Evolutionary conservation across 805 yeast species (phyloP).

Genomic region (Candida anglica): DNA sequence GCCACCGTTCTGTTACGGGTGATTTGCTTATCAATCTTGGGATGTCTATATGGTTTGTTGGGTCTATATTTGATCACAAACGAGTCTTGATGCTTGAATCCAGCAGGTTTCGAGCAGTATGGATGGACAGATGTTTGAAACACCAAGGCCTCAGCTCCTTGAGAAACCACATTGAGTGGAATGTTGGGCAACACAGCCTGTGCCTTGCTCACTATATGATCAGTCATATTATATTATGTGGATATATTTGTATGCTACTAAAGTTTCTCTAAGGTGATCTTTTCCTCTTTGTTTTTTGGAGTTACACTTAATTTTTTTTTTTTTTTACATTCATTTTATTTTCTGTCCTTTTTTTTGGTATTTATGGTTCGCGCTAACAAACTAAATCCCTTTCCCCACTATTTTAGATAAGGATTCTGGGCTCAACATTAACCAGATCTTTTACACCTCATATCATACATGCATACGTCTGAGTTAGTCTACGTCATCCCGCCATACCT

Average conservation of each 20-base stretch:
- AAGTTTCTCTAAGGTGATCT: no score
- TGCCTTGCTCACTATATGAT: conserved; percentile 42
- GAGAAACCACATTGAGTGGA: conserved; percentile 58
- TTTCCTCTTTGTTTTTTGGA: no score
- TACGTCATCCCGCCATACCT: conserved; percentile 42
- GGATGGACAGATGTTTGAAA: conserved; percentile 66
- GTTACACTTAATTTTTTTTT: no score
- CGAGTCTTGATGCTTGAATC: conserved; percentile 16
- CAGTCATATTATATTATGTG: conserved; percentile 49
- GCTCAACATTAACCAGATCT: no score
- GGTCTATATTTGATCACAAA: conserved; percentile 85
- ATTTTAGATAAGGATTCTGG: no score
- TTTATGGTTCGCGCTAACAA: no score
- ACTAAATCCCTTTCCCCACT: no score
- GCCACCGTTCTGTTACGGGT: conserved; percentile 79
- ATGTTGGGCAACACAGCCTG: conserved; percentile 43
- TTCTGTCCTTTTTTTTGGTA: no score
- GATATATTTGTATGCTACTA: no score
- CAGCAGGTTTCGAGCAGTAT: conserved; percentile 34
- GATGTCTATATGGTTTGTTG: conserved; percentile 85
- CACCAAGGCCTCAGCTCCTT: conserved; percentile 90
- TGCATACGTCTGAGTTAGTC: conserved; percentile 14
- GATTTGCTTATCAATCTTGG: conserved; percentile 67
- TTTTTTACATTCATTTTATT: no score
- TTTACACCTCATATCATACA: conserved; percentile 1